Percentiles rank a stretch among this genome's conserved stretches.
phyloP scores from a whole-genome alignment of 2,329 filamentous ascomycete genomes.

The Gaeumannomyces sp. region DNA sequence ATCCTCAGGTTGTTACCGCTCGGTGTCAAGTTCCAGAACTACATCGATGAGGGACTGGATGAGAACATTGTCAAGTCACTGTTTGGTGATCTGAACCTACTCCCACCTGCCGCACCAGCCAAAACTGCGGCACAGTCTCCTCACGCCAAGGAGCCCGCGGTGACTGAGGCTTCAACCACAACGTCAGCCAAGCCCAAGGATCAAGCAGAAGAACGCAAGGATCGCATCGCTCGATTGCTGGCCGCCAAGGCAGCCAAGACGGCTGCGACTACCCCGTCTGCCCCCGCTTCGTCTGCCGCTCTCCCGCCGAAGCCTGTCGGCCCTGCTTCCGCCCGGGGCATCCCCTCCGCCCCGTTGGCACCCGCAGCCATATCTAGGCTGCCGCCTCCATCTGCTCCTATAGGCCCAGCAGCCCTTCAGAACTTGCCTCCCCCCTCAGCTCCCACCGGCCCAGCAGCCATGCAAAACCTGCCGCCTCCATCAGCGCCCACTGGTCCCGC shows the following conservation, averaged over 20 bases:
- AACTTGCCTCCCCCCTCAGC: background rate
- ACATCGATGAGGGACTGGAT: constrained; percentile 68
- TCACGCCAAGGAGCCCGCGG: background rate
- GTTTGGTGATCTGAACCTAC: constrained; percentile 62
- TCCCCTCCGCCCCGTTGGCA: constrained; percentile 5
- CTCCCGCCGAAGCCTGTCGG: background rate
- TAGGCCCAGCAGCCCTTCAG: background rate
- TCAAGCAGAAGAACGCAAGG: constrained; percentile 57
- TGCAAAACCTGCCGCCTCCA: constrained; percentile 11
- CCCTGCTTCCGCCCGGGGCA: constrained; percentile 11
- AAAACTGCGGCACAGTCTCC: background rate
- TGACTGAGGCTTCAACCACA: background rate
- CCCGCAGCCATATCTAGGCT: constrained; percentile 6
- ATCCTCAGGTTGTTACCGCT: constrained; percentile 58
- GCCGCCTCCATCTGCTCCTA: constrained; percentile 6
- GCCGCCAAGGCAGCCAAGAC: constrained; percentile 57
- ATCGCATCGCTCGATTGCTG: constrained; percentile 68
- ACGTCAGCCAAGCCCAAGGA: background rate
- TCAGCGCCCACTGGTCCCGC: constrained; percentile 9
- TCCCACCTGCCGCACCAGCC: background rate
- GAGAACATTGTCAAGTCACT: constrained; percentile 54
- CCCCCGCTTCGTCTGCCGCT: background rate
- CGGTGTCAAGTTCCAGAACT: constrained; percentile 67
- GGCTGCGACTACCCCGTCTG: background rate
- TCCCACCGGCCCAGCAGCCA: constrained; percentile 11